Evolutionary conservation across 495 filamentous ascomycete species (phyloP).

Genomic region (Polyplosphaeria fusca): DNA sequence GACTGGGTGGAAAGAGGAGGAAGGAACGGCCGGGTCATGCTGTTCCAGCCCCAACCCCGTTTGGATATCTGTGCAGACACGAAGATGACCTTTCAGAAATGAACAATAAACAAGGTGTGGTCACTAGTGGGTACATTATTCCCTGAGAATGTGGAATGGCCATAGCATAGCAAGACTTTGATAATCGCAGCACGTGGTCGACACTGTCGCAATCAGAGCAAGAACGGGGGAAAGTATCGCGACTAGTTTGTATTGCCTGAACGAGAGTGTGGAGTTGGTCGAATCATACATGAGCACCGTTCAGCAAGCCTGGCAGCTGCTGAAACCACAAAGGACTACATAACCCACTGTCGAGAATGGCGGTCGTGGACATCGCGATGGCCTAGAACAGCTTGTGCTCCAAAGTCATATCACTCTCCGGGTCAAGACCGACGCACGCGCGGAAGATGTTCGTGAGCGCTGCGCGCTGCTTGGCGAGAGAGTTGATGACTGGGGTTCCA

Average conservation of each 20-base stretch:
- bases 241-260: neutral
- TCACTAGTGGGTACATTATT: no score
- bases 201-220: no score
- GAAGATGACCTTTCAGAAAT: no score
- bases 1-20: no score
- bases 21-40: no score
- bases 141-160: no score
- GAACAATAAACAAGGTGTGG: no score
- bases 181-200: no score
- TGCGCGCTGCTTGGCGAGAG: conserved; percentile 91
- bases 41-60: no score
- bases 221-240: neutral
- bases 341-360: neutral
- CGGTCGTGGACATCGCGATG: neutral
- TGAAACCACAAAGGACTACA: neutral
- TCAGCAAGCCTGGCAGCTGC: neutral
- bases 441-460: conserved; percentile 98
- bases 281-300: neutral
- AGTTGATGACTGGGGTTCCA: conserved; percentile 93
- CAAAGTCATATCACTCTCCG: conserved; percentile 98
- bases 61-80: no score
- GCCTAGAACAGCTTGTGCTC: conserved; percentile 93
- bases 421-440: conserved; percentile 94
- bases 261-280: conserved; percentile 6
- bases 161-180: no score